These are phyloP conservation scores for Chrysoporthe deuterocubensis DNA, from an alignment of 2,329 filamentous ascomycete species.

Conservation along the genomic window DNA sequence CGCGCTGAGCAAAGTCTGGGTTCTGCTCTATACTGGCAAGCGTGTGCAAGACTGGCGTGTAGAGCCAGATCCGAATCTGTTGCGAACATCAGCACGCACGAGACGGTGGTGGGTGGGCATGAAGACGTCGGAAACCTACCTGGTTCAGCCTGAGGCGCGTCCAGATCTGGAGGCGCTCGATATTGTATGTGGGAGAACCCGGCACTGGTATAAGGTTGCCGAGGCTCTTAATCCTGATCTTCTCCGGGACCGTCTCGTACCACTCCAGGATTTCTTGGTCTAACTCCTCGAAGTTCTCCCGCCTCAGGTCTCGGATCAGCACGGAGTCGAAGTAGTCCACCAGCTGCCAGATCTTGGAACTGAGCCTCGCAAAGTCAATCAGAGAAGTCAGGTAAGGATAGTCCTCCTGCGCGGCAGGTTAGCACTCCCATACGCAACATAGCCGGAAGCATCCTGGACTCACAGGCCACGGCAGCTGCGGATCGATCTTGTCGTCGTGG, in stretches of 20 bases:
- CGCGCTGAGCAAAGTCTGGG: constrained; percentile 71
- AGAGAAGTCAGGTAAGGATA: constrained; percentile 79
- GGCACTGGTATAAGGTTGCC: constrained; percentile 54
- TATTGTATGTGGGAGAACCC: constrained; percentile 64
- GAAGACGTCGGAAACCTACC: constrained; percentile 37
- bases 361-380: constrained; percentile 82
- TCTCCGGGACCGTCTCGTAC: constrained; percentile 75
- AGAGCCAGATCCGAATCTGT: constrained; percentile 80
- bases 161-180: constrained; percentile 77
- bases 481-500: constrained; percentile 85
- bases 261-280: constrained; percentile 86
- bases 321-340: constrained; percentile 70
- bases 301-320: constrained; percentile 66
- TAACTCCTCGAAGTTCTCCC: constrained; percentile 77
- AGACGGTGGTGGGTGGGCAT: not conserved
- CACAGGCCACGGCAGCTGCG: constrained; percentile 78
- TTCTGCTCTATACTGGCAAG: constrained; percentile 82
- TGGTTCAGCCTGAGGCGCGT: constrained; percentile 88
- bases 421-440: constrained; percentile 21
- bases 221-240: constrained; percentile 64
- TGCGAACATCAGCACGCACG: constrained; percentile 7
- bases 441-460: constrained; percentile 37
- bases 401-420: constrained; percentile 45
- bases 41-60: constrained; percentile 84
- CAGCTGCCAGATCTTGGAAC: constrained; percentile 84